Conservation (phyloP, 805 yeast genomes). For the Candida chauliodis region DNA sequence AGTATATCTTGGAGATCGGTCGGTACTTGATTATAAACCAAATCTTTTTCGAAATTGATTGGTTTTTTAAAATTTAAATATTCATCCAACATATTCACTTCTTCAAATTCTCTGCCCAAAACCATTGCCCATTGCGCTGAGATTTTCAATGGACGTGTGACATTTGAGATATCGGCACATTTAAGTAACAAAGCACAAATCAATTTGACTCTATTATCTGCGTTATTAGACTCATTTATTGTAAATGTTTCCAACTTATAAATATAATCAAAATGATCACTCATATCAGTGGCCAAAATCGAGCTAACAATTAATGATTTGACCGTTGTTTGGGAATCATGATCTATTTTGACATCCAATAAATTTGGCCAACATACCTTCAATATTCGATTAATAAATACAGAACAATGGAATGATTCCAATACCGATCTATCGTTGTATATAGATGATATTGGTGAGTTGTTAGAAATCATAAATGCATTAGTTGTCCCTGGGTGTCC, state of each 20-base stretch:
- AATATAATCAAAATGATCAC: conserved; percentile 73
- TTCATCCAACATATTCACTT: conserved; percentile 54
- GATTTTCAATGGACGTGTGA: conserved; percentile 71
- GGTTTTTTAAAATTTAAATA: conserved; percentile 12
- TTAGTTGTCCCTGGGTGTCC: conserved; percentile 98
- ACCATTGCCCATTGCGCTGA: conserved; percentile 85
- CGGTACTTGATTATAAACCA: conserved; percentile 37
- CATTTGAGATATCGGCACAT: conserved; percentile 95
- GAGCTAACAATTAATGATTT: conserved; percentile 31
- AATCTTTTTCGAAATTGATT: conserved; percentile 9
- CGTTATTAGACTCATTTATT: conserved; percentile 12
- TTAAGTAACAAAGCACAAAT: conserved; percentile 72
- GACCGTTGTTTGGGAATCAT: conserved; percentile 17
- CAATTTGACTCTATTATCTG: conserved; percentile 31
- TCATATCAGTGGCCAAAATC: conserved; percentile 80
- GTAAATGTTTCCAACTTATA: conserved; percentile 38
- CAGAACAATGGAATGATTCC: conserved; percentile 76
- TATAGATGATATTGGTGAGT: conserved; percentile 59
- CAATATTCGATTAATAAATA: conserved; percentile 46
- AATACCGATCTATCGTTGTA: conserved; percentile 68
- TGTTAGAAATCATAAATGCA: conserved; percentile 54
- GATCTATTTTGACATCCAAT: conserved; percentile 17
- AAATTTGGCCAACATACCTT: conserved; percentile 35
- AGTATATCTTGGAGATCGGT: conserved; percentile 42
- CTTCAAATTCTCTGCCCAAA: conserved; percentile 73